Conservation (phyloP, 768 basidiomycete species). For the Auricularia auricula-judae region DNA sequence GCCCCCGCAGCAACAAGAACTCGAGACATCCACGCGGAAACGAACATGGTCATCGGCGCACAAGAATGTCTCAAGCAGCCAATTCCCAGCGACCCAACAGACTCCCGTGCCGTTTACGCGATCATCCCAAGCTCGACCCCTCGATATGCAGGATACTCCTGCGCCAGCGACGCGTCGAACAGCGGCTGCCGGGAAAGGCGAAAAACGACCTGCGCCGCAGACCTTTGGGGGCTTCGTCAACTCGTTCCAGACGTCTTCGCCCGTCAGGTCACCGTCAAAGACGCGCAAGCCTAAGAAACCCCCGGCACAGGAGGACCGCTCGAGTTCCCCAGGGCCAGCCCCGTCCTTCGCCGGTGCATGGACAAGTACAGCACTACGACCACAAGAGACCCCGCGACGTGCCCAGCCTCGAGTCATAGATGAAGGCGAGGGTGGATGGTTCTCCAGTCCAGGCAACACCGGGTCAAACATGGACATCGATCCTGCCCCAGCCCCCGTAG, state of each 20-base stretch:
- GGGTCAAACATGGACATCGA: not conserved
- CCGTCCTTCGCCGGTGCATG: not conserved
- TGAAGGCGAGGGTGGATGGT: not conserved
- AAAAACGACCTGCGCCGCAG: conserved; percentile 16
- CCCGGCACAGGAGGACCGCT: not conserved
- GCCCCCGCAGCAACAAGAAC: conserved; percentile 47
- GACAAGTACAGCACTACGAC: not conserved
- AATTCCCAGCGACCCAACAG: conserved; percentile 28
- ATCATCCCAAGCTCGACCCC: conserved; percentile 2
- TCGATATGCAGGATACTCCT: not conserved
- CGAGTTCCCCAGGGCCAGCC: not conserved
- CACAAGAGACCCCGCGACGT: not conserved
- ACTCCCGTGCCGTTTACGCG: conserved; percentile 28
- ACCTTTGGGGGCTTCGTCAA: conserved; percentile 46
- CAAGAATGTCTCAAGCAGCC: conserved; percentile 27
- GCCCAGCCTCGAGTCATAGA: not conserved
- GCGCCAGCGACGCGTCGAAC: conserved; percentile 1
- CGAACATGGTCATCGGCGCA: conserved; percentile 31
- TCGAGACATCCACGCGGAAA: conserved; percentile 44
- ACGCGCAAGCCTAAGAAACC: not conserved
- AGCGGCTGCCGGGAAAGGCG: not conserved
- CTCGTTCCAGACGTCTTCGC: conserved; percentile 34
- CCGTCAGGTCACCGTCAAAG: conserved; percentile 13
- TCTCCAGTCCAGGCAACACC: not conserved
- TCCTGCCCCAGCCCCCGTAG: not conserved